phyloP scores from a whole-genome alignment of 768 basidiomycete species.

The Dendrothele bispora region DNA sequence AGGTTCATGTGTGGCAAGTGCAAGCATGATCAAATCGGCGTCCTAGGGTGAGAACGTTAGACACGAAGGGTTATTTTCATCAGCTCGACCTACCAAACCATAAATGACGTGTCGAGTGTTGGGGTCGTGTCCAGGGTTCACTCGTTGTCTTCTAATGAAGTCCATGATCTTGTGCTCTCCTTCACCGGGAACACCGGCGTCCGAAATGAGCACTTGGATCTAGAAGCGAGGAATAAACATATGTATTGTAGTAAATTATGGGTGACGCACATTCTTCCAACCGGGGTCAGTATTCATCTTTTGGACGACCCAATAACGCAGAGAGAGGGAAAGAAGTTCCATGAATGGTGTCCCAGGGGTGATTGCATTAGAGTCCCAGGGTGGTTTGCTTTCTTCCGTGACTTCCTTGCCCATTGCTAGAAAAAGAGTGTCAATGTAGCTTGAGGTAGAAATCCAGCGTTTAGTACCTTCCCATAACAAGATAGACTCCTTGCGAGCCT shows the following conservation, averaged over 20 bases:
- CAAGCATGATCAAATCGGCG: conserved; percentile 98
- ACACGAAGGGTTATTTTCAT: too few relatives aligned
- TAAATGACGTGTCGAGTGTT: conserved; percentile 98
- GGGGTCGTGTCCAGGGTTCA: conserved; percentile 86
- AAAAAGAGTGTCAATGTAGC: conserved; percentile 3
- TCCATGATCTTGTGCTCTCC: conserved; percentile 99
- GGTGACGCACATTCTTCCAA: conserved; percentile 79
- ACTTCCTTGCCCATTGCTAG: conserved; percentile 91
- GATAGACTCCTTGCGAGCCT: conserved; percentile 80
- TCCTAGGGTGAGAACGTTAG: conserved; percentile 57
- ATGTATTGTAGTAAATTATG: neutral
- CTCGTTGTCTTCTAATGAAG: conserved; percentile 87
- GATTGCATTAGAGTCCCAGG: conserved; percentile 99
- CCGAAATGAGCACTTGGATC: conserved; percentile 96
- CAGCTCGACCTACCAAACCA: conserved; percentile 85
- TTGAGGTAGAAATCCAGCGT: neutral
- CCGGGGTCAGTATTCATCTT: conserved; percentile 95
- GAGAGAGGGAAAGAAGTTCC: conserved; percentile 82
- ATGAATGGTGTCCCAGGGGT: conserved; percentile 99
- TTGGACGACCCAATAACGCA: conserved; percentile 95
- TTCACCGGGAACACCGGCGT: conserved; percentile 96
- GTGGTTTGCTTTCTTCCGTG: conserved; percentile 75
- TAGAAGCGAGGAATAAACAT: conserved; percentile 25
- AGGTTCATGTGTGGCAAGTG: conserved; percentile 98
- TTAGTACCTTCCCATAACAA: conserved; percentile 79